Evolutionary conservation across 441 rosid species (phyloP), one percentile per base, ranked within the genome.

Genomic region (California macrophylla): DNA sequence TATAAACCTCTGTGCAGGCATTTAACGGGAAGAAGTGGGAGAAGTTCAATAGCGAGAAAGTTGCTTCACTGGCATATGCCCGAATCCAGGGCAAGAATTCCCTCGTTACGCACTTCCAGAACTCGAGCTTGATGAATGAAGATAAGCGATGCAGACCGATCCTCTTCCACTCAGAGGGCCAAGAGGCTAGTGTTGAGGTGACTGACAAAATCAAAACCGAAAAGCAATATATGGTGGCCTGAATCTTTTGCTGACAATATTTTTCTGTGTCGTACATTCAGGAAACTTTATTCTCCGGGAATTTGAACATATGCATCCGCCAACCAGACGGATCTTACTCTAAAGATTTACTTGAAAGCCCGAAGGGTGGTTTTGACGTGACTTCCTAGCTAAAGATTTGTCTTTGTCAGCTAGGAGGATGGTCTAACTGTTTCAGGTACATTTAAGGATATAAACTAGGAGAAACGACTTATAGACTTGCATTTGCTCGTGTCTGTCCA

Each of bases 31-130:
- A 86, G 79, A 82, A 77, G 79, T 90, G 96, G 96, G 92, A 88
- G 78, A 90, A 90, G 78, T 90, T 90, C 79, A 86, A 90, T 67
- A 88, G 92, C 66, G 96, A 89, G 71, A 88, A 90, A 79, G 87
- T 86, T 73, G 89, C 93, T 9, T 83, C 88, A 6, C 71, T 90
- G 77, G 92, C 91, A 68, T 90, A 90, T 81, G 93, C 96, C 56
- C 86, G 88, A 78, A 88, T 90, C 78, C 96, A 90, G 77, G 96
- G 96, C 68, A 87, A 90, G 76, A 78, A 83, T 67, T 90, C 94
- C 8, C 92, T 90, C 67, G 92, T 85, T 60, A 77, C 87, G 25
- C 90, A 85, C 80, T 87, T 87, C 74, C 94, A 88, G 75, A 90
- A 85, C 80, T 85, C 92, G 45, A 86, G 86, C 85, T 74, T 82